Conservation (phyloP, 139 green algal species). For the Coelastrella sp. region DNA sequence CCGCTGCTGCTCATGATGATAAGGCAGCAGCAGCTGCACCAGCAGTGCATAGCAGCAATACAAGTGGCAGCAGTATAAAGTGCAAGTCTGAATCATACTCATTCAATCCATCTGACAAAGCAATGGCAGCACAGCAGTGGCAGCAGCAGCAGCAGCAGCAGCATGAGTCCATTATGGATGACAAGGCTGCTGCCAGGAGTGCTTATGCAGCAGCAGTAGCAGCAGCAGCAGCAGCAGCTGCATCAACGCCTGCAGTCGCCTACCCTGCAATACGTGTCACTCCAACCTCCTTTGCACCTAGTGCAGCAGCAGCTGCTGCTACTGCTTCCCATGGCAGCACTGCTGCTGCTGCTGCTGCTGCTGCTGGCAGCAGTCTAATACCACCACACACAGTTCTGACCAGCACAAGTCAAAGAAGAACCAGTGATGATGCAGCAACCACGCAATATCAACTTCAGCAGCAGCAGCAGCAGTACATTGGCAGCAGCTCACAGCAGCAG, state of each 20-base stretch:
- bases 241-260: background rate
- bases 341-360: background rate
- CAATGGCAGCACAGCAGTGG: too few species aligned
- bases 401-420: too few species aligned
- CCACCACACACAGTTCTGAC: too few species aligned
- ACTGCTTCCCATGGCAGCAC: background rate
- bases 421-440: too few species aligned
- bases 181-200: background rate
- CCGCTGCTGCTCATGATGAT: background rate
- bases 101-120: too few species aligned
- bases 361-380: background rate
- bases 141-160: constrained; percentile 31
- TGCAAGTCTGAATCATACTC: too few species aligned
- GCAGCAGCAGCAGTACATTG: too few species aligned
- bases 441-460: too few species aligned
- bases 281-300: background rate
- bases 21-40: background rate
- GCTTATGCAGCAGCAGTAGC: constrained; percentile 32
- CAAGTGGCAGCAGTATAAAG: background rate
- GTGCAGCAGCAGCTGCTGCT: background rate
- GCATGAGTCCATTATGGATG: background rate
- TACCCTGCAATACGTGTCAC: background rate
- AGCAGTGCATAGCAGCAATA: background rate
- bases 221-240: constrained; percentile 23
- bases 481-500: too few species aligned